phyloP scores from a whole-genome alignment of 202 grass and related monocot species.

The Zizania palustris region DNA sequence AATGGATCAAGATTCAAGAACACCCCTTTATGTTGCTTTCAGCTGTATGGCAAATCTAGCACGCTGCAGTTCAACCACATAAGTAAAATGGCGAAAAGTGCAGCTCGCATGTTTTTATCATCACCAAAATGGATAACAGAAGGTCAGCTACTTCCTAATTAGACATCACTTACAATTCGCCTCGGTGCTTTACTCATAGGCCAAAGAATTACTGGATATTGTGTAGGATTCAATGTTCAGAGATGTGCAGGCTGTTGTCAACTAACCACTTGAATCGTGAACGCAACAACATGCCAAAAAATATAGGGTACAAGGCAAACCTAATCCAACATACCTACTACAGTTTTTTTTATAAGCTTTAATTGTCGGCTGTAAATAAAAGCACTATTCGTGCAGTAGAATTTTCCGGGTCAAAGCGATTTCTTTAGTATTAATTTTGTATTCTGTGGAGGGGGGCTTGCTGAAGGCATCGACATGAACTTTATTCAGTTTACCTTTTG shows the following conservation, averaged over 20 bases:
- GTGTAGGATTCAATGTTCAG: neutral
- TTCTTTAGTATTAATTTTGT: neutral
- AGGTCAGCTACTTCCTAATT: constrained; percentile 28
- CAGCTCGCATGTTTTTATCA: neutral
- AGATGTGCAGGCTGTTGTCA: neutral
- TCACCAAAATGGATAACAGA: neutral
- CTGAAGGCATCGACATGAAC: neutral
- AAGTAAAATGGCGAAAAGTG: neutral
- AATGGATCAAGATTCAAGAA: neutral
- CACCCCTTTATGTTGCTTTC: neutral
- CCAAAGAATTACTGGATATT: constrained; percentile 12
- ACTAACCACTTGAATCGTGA: constrained; percentile 4
- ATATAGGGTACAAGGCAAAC: constrained; percentile 3
- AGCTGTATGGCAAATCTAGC: neutral
- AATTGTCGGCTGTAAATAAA: neutral
- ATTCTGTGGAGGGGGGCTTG: neutral
- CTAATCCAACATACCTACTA: constrained; percentile 48
- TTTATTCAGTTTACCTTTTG: neutral
- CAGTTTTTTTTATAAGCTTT: neutral
- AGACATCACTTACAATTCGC: neutral
- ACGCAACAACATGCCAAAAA: constrained; percentile 11
- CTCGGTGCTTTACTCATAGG: neutral
- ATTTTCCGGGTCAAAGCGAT: neutral
- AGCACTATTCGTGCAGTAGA: neutral
- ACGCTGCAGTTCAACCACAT: neutral